Conservation (phyloP, 768 basidiomycete species). For the Naganishia kalamii region DNA sequence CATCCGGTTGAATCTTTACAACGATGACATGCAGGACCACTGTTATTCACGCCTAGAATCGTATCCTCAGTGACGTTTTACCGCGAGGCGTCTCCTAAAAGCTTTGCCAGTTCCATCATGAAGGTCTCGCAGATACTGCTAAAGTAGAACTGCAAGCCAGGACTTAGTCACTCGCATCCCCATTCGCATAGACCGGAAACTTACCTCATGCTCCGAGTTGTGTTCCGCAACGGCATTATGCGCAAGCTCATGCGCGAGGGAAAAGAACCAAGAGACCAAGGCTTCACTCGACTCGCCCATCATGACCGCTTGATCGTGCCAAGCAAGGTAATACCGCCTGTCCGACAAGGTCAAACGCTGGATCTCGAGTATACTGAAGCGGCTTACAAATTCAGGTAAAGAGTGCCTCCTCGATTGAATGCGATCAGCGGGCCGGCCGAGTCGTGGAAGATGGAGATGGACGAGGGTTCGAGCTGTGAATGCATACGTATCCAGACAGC, state of each 20-base stretch:
- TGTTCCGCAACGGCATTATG: conserved; percentile 73
- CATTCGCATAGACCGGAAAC: not conserved
- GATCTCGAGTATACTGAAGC: not conserved
- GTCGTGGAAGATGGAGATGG: conserved; percentile 84
- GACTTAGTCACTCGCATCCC: not conserved
- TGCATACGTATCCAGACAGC: not conserved
- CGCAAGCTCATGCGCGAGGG: conserved; percentile 77
- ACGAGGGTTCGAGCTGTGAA: conserved; percentile 56
- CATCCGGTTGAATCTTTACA: no score
- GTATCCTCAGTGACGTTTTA: no score
- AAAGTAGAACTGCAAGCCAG: conserved; percentile 19
- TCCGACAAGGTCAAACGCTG: not conserved
- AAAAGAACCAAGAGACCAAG: conserved; percentile 84
- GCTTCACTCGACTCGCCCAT: conserved; percentile 57
- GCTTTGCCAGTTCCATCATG: conserved; percentile 11
- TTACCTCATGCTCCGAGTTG: conserved; percentile 26
- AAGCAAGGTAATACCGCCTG: conserved; percentile 72
- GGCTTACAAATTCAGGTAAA: conserved; percentile 65
- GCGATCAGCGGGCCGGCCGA: conserved; percentile 73
- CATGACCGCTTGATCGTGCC: conserved; percentile 70
- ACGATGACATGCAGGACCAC: no score
- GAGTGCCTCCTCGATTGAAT: conserved; percentile 80
- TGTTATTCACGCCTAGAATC: no score
- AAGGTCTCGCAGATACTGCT: conserved; percentile 20
- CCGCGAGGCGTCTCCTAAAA: no score